These are phyloP conservation scores for Rhodosporidiobolus odoratus DNA, from an alignment of 768 basidiomycete genomes.

Conservation along the genomic window DNA sequence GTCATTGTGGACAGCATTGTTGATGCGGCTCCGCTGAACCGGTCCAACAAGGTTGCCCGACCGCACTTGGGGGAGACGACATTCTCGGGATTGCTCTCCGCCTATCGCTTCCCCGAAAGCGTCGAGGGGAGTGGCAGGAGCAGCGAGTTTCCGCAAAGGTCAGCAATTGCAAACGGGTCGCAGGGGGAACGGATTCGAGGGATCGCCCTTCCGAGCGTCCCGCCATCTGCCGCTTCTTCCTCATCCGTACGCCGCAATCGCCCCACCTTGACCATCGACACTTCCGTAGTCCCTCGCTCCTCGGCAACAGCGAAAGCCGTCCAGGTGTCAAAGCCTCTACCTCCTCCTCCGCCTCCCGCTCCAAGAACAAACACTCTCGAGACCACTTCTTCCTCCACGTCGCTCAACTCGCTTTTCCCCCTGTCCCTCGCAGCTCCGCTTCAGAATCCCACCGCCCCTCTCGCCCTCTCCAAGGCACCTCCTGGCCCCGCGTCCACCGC, in stretches of 20 bases:
- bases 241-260: neutral
- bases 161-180: too few species aligned
- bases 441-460: neutral
- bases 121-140: neutral
- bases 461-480: neutral
- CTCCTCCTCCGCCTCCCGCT: neutral
- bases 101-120: neutral
- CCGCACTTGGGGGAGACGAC: too few species aligned
- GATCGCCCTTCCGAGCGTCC: neutral
- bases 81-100: neutral
- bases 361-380: neutral
- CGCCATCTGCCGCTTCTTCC: neutral
- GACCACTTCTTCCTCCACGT: neutral
- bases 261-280: slow-evolving; percentile 1
- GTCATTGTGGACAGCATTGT: too few species aligned
- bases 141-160: too few species aligned
- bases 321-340: neutral
- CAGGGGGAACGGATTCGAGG: neutral
- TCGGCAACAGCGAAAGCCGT: neutral
- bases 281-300: neutral
- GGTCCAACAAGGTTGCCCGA: too few species aligned
- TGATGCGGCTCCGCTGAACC: too few species aligned
- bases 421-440: neutral
- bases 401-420: neutral
- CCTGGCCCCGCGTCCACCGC: neutral